Conservation (phyloP, 768 basidiomycete genomes). For the Mycena rosella region DNA sequence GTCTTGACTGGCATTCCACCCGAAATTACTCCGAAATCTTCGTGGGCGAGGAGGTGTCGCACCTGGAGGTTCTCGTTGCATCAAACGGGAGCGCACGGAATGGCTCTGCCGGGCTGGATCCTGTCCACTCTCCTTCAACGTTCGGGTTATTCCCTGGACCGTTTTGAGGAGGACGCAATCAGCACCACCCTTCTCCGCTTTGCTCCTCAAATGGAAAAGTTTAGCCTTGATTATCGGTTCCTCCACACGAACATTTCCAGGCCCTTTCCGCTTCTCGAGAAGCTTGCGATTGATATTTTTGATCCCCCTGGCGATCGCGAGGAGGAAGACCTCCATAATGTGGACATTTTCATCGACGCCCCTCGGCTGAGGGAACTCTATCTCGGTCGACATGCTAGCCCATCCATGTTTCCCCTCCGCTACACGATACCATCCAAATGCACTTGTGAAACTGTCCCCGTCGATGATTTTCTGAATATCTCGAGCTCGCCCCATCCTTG, state of each 20-base stretch:
- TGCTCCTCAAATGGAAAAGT: conserved; percentile 6
- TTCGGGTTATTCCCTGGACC: not conserved
- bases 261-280: too few relatives aligned
- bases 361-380: not conserved
- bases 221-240: too few relatives aligned
- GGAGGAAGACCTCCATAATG: too few relatives aligned
- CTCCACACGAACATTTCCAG: not conserved
- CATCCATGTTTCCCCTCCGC: not conserved
- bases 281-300: too few relatives aligned
- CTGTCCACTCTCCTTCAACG: conserved; percentile 10
- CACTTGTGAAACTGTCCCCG: not conserved
- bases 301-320: not conserved
- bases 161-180: not conserved
- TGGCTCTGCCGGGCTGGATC: conserved; percentile 7
- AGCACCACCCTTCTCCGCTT: not conserved
- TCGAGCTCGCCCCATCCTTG: not conserved
- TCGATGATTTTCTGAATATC: conserved; percentile 6
- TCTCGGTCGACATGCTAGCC: not conserved
- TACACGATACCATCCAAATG: not conserved
- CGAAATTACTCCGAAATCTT: conserved; percentile 22
- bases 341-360: not conserved
- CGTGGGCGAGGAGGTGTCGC: not conserved
- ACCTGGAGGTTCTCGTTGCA: too few relatives aligned
- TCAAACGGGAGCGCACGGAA: too few relatives aligned
- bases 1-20: conserved; percentile 22